phyloP scores from a whole-genome alignment of 345 rosid genomes.

The Microcos paniculata region DNA sequence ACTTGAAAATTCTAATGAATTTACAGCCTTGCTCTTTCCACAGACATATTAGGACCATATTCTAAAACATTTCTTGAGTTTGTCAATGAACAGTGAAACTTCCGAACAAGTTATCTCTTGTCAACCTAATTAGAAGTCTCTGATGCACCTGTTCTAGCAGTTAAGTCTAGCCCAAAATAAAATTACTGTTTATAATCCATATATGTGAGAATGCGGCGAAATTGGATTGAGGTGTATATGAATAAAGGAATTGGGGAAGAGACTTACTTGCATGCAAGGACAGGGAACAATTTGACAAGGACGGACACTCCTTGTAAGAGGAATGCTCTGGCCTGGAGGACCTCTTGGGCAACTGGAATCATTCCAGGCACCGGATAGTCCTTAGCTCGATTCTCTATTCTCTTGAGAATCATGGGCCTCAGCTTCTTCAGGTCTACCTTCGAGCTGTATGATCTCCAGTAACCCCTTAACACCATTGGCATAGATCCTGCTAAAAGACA shows the following conservation, averaged over 20 bases:
- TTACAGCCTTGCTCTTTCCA: not conserved
- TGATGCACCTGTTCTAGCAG: not conserved
- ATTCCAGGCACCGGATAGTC: slow-evolving; percentile 55
- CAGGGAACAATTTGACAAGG: slow-evolving; percentile 56
- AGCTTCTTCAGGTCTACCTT: slow-evolving; percentile 55
- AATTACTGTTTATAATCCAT: not conserved
- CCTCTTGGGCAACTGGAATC: slow-evolving; percentile 72
- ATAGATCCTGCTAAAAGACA: slow-evolving; percentile 4
- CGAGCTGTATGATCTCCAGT: slow-evolving; percentile 47
- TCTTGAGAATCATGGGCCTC: slow-evolving; percentile 74
- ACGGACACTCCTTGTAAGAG: slow-evolving; percentile 57
- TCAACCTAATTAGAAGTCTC: not conserved
- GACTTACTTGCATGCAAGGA: slow-evolving; percentile 75
- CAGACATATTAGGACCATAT: not conserved
- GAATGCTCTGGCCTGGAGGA: slow-evolving; percentile 50
- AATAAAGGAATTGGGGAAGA: not conserved
- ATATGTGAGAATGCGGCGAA: not conserved
- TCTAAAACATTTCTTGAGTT: not conserved
- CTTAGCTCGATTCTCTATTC: slow-evolving; percentile 70
- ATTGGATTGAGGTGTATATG: not conserved
- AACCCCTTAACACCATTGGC: slow-evolving; percentile 11
- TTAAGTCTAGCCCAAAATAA: not conserved
- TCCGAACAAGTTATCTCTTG: not conserved
- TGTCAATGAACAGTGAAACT: not conserved
- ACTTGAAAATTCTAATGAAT: not conserved